A percentile compares a stretch with the other conserved stretches of the same genome.
These are phyloP conservation scores for Tetramitus jugosus DNA, from an alignment of 208 protist species.

Conservation along the genomic window DNA sequence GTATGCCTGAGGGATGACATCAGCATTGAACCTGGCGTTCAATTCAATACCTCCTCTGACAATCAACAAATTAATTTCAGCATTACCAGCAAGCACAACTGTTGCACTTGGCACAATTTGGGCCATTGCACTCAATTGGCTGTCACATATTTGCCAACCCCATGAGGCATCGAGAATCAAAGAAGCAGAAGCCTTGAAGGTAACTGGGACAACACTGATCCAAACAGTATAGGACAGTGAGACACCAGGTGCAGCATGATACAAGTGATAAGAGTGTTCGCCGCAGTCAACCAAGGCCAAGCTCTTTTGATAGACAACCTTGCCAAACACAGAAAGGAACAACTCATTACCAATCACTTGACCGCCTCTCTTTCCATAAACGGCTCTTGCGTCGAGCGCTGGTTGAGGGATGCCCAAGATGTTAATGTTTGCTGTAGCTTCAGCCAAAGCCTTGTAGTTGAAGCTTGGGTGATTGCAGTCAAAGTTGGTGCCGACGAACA, in stretches of 20 bases:
- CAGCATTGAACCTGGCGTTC: constrained; percentile 27
- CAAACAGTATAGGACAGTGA: constrained; percentile 32
- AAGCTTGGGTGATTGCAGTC: constrained; percentile 40
- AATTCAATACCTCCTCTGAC: constrained; percentile 36
- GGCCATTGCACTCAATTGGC: constrained; percentile 25
- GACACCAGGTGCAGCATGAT: constrained; percentile 13
- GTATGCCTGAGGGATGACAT: constrained; percentile 34
- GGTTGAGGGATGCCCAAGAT: not conserved
- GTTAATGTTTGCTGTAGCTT: constrained; percentile 23
- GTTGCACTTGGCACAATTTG: constrained; percentile 31
- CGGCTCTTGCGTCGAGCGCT: constrained; percentile 27
- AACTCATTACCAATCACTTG: constrained; percentile 22
- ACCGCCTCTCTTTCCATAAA: constrained; percentile 31
- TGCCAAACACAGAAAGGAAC: constrained; percentile 29
- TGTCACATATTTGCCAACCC: constrained; percentile 39
- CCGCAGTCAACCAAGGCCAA: constrained; percentile 30
- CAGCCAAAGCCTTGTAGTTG: constrained; percentile 34
- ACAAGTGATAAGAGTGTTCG: constrained; percentile 32
- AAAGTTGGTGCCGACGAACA: constrained; percentile 41
- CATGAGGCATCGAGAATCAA: constrained; percentile 30
- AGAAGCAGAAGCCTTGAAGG: constrained; percentile 27
- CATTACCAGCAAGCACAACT: constrained; percentile 24
- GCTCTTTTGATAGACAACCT: constrained; percentile 27
- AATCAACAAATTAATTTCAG: constrained; percentile 36
- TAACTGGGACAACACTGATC: constrained; percentile 35